A percentile compares a stretch with the other conserved stretches of the same genome.
Evolutionary conservation across 2,329 filamentous ascomycete genomes (phyloP).

Genomic region (Cercospora sp.): DNA sequence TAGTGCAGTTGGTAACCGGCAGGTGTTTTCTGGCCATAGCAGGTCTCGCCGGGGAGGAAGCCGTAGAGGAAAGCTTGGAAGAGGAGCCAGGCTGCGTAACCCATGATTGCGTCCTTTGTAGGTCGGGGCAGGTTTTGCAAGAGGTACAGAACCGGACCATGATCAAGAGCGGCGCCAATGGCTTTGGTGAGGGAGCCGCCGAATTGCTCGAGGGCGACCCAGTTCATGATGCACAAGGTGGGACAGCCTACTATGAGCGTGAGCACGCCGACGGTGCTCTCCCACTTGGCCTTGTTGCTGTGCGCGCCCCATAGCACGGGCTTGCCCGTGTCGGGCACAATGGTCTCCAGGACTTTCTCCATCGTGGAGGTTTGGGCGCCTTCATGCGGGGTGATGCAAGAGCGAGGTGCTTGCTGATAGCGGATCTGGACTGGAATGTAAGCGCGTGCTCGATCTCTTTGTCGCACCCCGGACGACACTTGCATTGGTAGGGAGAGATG

Average conservation of each 20-base stretch:
- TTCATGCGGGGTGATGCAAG: slow-evolving; percentile 15
- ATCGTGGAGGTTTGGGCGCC: slow-evolving; percentile 7
- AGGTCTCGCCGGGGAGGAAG: slow-evolving; percentile 13
- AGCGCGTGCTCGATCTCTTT: neutral
- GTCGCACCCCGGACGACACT: neutral
- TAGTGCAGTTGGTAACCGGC: slow-evolving; percentile 16
- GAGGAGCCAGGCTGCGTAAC: slow-evolving; percentile 17
- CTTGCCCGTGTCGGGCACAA: slow-evolving; percentile 16
- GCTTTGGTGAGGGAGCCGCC: slow-evolving; percentile 5
- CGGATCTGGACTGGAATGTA: slow-evolving; percentile 1
- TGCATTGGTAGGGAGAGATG: neutral
- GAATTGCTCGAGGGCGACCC: slow-evolving; percentile 20
- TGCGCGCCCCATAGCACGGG: slow-evolving; percentile 17
- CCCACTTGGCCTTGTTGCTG: slow-evolving; percentile 20
- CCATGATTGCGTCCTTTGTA: slow-evolving; percentile 8
- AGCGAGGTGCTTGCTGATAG: neutral
- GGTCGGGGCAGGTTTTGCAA: slow-evolving; percentile 13
- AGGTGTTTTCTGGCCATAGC: slow-evolving; percentile 19
- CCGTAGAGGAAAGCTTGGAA: slow-evolving; percentile 18
- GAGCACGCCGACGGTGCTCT: slow-evolving; percentile 14
- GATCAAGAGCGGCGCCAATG: slow-evolving; percentile 9
- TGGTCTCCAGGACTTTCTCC: slow-evolving; percentile 18
- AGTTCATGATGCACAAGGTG: slow-evolving; percentile 16
- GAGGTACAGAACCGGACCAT: slow-evolving; percentile 13
- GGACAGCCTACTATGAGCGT: slow-evolving; percentile 18